phyloP scores from a whole-genome alignment of 2,329 filamentous ascomycete species.

The Corinectria fuckeliana region DNA sequence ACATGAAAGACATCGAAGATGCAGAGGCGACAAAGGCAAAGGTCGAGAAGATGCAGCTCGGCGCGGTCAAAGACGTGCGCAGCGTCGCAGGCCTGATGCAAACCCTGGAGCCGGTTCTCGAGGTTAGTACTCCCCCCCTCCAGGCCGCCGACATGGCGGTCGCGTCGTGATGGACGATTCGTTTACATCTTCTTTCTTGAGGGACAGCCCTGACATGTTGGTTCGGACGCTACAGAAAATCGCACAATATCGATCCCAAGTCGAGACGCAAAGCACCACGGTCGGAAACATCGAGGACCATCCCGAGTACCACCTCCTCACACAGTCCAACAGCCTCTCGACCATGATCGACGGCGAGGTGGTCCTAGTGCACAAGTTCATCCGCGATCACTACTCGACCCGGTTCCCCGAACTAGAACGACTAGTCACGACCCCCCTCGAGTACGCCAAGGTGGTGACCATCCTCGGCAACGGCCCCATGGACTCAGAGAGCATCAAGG shows the following conservation, averaged over 20 bases:
- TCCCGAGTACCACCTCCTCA: slow-evolving; percentile 87
- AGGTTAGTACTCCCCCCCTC: slow-evolving; percentile 66
- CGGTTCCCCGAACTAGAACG: slow-evolving; percentile 92
- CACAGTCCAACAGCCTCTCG: slow-evolving; percentile 86
- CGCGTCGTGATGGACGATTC: slow-evolving; percentile 40
- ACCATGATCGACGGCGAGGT: slow-evolving; percentile 94
- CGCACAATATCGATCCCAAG: slow-evolving; percentile 73
- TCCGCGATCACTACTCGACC: slow-evolving; percentile 92
- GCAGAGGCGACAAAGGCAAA: slow-evolving; percentile 76
- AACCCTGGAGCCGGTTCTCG: slow-evolving; percentile 78
- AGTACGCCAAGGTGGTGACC: slow-evolving; percentile 93
- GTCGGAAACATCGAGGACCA: slow-evolving; percentile 90
- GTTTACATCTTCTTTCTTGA: slow-evolving; percentile 68
- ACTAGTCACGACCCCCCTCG: slow-evolving; percentile 87
- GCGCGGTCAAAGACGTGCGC: slow-evolving; percentile 76
- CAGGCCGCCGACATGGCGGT: slow-evolving; percentile 28
- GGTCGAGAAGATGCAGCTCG: slow-evolving; percentile 82
- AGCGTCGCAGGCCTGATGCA: slow-evolving; percentile 83
- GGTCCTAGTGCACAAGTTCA: slow-evolving; percentile 92
- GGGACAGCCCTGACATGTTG: slow-evolving; percentile 72
- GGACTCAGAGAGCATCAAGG: slow-evolving; percentile 80
- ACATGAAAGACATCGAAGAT: slow-evolving; percentile 62
- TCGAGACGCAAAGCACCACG: slow-evolving; percentile 67
- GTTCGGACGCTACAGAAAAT: slow-evolving; percentile 73
- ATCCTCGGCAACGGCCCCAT: slow-evolving; percentile 93